Percentiles rank a stretch among this genome's conserved stretches.
phyloP scores from a whole-genome alignment of 2,329 filamentous ascomycete species.

The Zasmidium cellare region DNA sequence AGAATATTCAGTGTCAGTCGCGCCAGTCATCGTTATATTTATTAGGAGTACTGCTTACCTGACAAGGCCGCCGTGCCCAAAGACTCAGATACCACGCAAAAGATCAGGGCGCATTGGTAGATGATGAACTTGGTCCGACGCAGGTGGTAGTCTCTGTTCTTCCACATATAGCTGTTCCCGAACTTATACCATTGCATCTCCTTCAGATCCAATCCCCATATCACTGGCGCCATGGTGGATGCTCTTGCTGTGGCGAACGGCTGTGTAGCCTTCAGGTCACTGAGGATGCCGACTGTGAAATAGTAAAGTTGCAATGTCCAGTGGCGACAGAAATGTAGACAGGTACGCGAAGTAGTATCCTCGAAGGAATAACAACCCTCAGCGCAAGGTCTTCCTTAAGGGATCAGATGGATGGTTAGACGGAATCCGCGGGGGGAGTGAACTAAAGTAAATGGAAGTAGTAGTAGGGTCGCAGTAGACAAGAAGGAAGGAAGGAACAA shows the following conservation, averaged over 20 bases:
- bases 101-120: conserved; percentile 61
- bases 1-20: neutral
- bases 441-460: too few relatives aligned
- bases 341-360: too few relatives aligned
- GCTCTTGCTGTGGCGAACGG: neutral
- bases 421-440: too few relatives aligned
- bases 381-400: too few relatives aligned
- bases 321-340: too few relatives aligned
- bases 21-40: too few relatives aligned
- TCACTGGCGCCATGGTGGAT: conserved; percentile 42
- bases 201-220: conserved; percentile 58
- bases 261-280: neutral
- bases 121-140: conserved; percentile 60
- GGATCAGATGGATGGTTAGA: too few relatives aligned
- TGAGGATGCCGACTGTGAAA: neutral
- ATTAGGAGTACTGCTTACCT: conserved; percentile 38
- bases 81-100: conserved; percentile 58
- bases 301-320: neutral
- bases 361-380: too few relatives aligned
- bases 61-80: conserved; percentile 57
- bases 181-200: conserved; percentile 62
- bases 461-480: neutral
- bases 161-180: conserved; percentile 59
- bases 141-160: conserved; percentile 49
- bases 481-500: neutral